Base-by-base conservation (phyloP, 257 asterid species). In the Plantago ovata region DNA sequence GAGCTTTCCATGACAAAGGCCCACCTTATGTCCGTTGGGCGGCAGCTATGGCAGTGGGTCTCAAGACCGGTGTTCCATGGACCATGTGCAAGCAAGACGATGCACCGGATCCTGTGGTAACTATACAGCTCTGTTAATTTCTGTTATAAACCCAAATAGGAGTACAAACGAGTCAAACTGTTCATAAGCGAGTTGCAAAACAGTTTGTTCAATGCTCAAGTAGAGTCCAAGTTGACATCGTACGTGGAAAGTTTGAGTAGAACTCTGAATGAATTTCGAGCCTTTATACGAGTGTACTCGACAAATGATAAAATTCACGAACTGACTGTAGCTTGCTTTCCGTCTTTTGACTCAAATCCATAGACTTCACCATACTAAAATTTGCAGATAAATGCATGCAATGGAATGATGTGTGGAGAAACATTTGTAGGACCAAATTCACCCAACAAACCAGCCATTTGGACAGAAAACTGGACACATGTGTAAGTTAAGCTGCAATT, bases 401-500 rank as follows among this genome's bases (percentile, higher is more conserved):
- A 91, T 72, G 96, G 98, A 57, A 21, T 65, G 78, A 79, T 1
- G 53, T 91, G 98, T 64, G 98, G 87, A n/a, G 94, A 83, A 47
- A 87, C 96, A 71, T 87, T 83, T 68, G 73, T 62, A 1, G 96
- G 96, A 24, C 98, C 98, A n/a, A 91, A 91, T 72, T 78, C 95
- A 40, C 90, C 95, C 66, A 77, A 81, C 39, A 91, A 91, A 58
- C 96, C 98, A 24, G 91, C 95, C 3, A 54, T 87, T 12, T 91
- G 98, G 98, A 91, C 98, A n/a, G 98, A 91, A 76, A 82, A 87
- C 65, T 91, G 98, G 98, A 91, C 98, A 13, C 92, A 84, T 67
- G 81, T 75, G 98, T 91, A 79, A 84, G 90, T 48, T 20, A 13
- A 13, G 7, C 11, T 16, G 20, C 12, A n/a, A n/a, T n/a, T n/a